phyloP scores from a whole-genome alignment of 257 asterid genomes.

The Datura wrightii region DNA sequence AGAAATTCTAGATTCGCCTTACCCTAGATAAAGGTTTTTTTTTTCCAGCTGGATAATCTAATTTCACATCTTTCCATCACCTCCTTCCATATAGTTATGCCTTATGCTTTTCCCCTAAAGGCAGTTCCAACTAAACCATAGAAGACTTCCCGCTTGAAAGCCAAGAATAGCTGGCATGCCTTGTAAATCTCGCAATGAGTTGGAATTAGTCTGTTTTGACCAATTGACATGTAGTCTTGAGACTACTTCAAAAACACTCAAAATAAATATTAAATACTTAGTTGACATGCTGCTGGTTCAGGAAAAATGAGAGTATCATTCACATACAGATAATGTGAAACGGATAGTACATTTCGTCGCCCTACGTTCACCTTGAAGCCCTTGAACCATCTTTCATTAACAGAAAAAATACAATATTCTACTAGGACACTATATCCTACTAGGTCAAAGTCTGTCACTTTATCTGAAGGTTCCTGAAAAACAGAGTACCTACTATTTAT shows the following conservation, averaged over 20 bases:
- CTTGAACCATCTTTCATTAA: constrained; percentile 7
- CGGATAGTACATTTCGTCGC: not conserved
- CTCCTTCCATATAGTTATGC: constrained; percentile 18
- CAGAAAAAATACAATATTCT: constrained; percentile 13
- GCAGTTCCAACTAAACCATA: not conserved
- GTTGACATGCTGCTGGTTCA: constrained; percentile 4
- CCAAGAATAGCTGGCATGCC: not conserved
- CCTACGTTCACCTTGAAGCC: constrained; percentile 12
- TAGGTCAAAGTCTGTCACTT: not conserved
- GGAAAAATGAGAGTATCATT: not conserved
- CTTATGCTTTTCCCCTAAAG: not conserved
- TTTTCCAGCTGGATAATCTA: constrained; percentile 16
- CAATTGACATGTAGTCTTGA: constrained; percentile 17
- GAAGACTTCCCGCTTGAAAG: not conserved
- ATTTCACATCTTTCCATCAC: constrained; percentile 2
- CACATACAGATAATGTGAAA: constrained; percentile 4
- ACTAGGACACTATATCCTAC: constrained; percentile 1
- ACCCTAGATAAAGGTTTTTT: not conserved
- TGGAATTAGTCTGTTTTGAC: not conserved
- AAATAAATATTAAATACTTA: not conserved
- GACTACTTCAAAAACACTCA: not conserved
- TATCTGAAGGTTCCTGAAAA: constrained; percentile 6
- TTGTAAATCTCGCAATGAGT: constrained; percentile 20
- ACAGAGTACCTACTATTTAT: constrained; percentile 16
- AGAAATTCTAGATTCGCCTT: too few species aligned